A percentile compares a stretch with the other conserved stretches of the same genome.
Evolutionary conservation across 306 rosid species (phyloP).

Genomic region (Vigna mungo): DNA sequence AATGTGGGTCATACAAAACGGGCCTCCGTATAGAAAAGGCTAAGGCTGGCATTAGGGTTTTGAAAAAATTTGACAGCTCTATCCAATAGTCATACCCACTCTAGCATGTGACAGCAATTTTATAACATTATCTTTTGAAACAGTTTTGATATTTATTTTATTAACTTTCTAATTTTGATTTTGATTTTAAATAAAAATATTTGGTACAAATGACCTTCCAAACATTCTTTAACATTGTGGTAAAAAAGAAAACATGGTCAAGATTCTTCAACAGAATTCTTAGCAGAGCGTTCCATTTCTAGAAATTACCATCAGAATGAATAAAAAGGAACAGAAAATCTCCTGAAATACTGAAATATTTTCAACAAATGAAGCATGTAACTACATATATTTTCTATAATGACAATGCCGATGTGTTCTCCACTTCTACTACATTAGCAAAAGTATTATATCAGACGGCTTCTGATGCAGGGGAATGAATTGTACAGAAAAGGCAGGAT

Average conservation of each 20-base stretch:
- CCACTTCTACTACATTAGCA: conserved; percentile 2
- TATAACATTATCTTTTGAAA: too few species aligned
- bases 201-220: background rate
- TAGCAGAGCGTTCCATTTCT: background rate
- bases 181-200: too few species aligned
- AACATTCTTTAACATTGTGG: background rate
- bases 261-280: background rate
- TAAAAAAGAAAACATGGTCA: background rate
- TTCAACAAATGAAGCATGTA: conserved; percentile 34
- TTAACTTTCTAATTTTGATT: too few species aligned
- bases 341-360: background rate
- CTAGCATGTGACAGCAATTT: too few species aligned
- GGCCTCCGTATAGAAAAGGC: too few species aligned
- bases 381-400: conserved; percentile 32
- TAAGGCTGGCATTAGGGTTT: too few species aligned
- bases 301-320: background rate
- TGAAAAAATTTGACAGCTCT: too few species aligned
- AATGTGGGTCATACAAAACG: too few species aligned
- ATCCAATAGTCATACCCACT: too few species aligned
- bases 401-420: conserved; percentile 43
- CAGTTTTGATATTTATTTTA: too few species aligned
- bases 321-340: conserved; percentile 30
- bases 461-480: conserved; percentile 42
- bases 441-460: conserved; percentile 36
- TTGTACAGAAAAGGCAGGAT: conserved; percentile 45